Base-by-base conservation (phyloP, 148 eudicot genomes). In the Rhododendron kiyosumense region DNA sequence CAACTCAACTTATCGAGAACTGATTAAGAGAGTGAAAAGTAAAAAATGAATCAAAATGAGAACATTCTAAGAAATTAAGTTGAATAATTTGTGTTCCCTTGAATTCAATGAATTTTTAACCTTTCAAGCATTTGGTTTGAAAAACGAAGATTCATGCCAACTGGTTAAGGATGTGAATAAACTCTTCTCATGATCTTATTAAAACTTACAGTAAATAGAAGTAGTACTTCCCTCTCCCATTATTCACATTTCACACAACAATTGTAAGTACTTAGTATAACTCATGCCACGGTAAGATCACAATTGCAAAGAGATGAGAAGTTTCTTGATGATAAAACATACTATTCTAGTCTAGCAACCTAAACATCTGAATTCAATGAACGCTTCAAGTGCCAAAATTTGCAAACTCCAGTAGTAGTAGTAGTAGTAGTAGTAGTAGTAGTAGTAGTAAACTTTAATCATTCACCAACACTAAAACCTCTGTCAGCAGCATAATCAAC, bases 401-500 rank as follows among this genome's bases (percentile, higher is more conserved):
- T 18, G 59, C 22, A 63, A 78, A 86, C 61, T 69, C 69, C 41
- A 5, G 7, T 41, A 41, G 7, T 5, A 5, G 1, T 41, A 41
- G 7, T 41, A 41, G n/a, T n/a, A n/a, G n/a, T n/a, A n/a, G n/a
- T n/a, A n/a, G n/a, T n/a, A n/a, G n/a, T n/a, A 5, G 7, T 41
- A 41, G 7, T 5, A 5, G 1, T 41, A 41, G 7, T 41, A 41
- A 28, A 59, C 63, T 14, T n/a, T 81, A 73, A 54, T 84, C 88
- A 32, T 32, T 32, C 34, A 67, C 90, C 93, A 63, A 94, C 78
- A 73, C 87, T 91, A 85, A 96, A 96, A 49, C 96, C 94, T 91
- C 98, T 93, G 81, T 94, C 98, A 18, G 94, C 98, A 82, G 98
- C 98, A 91, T 92, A 96, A 87, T 96, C 98, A 24, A 96, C 94